phyloP scores from a whole-genome alignment of 2,329 filamentous ascomycete genomes.

The Tympanopsis confertula region DNA sequence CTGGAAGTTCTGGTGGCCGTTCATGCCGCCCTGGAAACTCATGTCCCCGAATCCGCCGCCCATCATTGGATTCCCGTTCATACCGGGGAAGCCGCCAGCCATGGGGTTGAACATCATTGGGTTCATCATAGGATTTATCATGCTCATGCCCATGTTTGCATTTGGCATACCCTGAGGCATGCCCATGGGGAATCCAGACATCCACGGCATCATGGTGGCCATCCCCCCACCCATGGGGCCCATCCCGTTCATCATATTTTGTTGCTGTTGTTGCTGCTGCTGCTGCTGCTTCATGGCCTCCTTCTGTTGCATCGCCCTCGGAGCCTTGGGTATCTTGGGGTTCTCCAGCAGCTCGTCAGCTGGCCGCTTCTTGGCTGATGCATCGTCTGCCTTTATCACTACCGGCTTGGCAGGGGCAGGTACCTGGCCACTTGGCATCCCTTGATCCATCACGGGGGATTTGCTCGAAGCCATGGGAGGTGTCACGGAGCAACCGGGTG shows the following conservation, averaged over 20 bases:
- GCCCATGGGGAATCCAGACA: neutral
- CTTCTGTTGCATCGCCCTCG: constrained; percentile 50
- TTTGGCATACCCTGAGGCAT: neutral
- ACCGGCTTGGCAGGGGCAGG: constrained; percentile 15
- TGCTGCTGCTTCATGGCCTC: constrained; percentile 34
- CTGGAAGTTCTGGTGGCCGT: constrained; percentile 4
- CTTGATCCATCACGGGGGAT: too few relatives aligned
- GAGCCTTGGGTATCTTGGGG: constrained; percentile 52
- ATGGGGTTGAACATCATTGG: constrained; percentile 26
- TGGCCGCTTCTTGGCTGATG: constrained; percentile 59
- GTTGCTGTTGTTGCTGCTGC: constrained; percentile 18
- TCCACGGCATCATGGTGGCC: constrained; percentile 2
- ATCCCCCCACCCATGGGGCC: neutral
- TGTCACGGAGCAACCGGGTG: neutral
- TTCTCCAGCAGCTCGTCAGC: constrained; percentile 63
- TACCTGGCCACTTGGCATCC: too few relatives aligned
- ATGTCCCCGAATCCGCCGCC: constrained; percentile 13
- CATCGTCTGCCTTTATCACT: constrained; percentile 9
- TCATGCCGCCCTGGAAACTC: constrained; percentile 20
- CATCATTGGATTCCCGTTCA: constrained; percentile 14
- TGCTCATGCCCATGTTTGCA: constrained; percentile 7
- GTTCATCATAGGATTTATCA: constrained; percentile 37
- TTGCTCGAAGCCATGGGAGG: constrained; percentile 9
- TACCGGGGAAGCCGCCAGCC: constrained; percentile 17
- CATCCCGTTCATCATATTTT: constrained; percentile 4